Conservation (phyloP, 1,139 yeast genomes). For the Geotrichum macrosporum region DNA sequence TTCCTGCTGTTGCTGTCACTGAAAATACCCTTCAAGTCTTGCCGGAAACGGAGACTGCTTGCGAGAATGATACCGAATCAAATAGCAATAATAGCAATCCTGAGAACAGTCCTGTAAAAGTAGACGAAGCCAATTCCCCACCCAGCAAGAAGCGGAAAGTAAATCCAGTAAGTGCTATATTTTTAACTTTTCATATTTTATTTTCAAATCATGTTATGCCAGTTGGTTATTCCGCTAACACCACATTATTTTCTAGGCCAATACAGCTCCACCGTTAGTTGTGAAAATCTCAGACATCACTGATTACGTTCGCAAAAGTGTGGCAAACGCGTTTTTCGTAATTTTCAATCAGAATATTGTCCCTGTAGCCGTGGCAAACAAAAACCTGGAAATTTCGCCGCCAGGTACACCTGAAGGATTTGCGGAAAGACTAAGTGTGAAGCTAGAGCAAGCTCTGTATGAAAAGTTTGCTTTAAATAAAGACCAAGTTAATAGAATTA, state of each 20-base stretch:
- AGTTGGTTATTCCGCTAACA: background rate
- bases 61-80: conserved; percentile 4
- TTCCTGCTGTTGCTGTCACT: background rate
- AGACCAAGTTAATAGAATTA: conserved; percentile 13
- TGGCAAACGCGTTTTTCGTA: conserved; percentile 40
- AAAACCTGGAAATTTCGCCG: conserved; percentile 31
- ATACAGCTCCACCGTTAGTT: background rate
- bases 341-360: conserved; percentile 43
- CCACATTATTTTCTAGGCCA: background rate
- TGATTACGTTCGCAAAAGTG: conserved; percentile 40
- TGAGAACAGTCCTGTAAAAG: conserved; percentile 12
- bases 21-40: background rate
- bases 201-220: background rate
- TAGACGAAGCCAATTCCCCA: conserved; percentile 6
- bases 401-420: conserved; percentile 44
- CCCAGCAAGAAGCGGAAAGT: conserved; percentile 11
- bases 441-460: conserved; percentile 42
- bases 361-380: conserved; percentile 39
- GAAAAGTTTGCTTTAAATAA: conserved; percentile 37
- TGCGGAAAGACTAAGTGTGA: conserved; percentile 41
- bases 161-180: conserved; percentile 1
- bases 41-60: background rate
- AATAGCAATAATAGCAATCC: conserved; percentile 7
- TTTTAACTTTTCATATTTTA: background rate
- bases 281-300: conserved; percentile 8